A percentile compares a stretch with the other conserved stretches of the same genome.
Evolutionary conservation across 2,329 filamentous ascomycete species (phyloP).

Genomic region (Leptodontidium sp.): DNA sequence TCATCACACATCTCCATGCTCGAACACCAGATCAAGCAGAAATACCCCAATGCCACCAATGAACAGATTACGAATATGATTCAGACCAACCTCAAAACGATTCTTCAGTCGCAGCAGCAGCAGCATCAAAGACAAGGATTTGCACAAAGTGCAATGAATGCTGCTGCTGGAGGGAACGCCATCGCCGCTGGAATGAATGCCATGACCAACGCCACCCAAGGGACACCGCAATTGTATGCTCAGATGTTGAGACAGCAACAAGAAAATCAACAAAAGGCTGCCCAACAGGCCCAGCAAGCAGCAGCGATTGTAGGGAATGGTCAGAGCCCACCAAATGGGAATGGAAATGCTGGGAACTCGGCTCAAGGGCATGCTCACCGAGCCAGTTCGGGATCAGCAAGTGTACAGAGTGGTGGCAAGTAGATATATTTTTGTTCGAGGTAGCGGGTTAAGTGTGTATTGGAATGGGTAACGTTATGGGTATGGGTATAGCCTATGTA

Average conservation of each 20-base stretch:
- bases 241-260: slow-evolving; percentile 62
- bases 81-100: slow-evolving; percentile 50
- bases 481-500: background rate
- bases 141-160: slow-evolving; percentile 61
- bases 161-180: slow-evolving; percentile 49
- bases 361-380: slow-evolving; percentile 40
- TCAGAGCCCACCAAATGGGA: slow-evolving; percentile 31
- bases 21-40: slow-evolving; percentile 39
- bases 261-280: slow-evolving; percentile 56
- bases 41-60: slow-evolving; percentile 51
- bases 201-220: slow-evolving; percentile 41
- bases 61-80: slow-evolving; percentile 63
- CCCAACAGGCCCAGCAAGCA: slow-evolving; percentile 45
- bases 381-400: slow-evolving; percentile 34
- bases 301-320: slow-evolving; percentile 26
- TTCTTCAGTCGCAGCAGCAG: slow-evolving; percentile 32
- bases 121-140: slow-evolving; percentile 51
- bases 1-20: slow-evolving; percentile 31
- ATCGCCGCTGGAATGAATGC: slow-evolving; percentile 35
- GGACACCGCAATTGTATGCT: slow-evolving; percentile 56
- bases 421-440: slow-evolving; percentile 16
- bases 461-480: background rate
- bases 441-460: slow-evolving; percentile 4
- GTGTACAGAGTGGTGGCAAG: slow-evolving; percentile 39
- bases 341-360: slow-evolving; percentile 31